Conservation (phyloP, 75 land plant species). For the Larix kaempferi region DNA sequence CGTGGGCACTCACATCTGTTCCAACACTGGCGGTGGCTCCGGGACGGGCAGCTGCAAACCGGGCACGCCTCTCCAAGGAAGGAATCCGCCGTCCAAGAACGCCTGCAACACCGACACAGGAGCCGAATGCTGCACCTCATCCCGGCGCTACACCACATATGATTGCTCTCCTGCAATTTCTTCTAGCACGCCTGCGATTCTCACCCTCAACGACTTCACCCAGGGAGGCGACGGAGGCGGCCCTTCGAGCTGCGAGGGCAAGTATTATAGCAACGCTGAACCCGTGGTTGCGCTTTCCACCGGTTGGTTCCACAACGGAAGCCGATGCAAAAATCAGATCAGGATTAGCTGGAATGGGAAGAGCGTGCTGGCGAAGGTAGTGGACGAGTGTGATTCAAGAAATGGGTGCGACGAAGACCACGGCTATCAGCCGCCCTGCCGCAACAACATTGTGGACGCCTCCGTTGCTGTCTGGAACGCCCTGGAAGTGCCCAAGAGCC, state of each 20-base stretch:
- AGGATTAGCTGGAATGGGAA: conserved; percentile 36
- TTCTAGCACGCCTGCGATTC: conserved; percentile 15
- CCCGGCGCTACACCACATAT: conserved; percentile 5
- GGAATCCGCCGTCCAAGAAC: not conserved
- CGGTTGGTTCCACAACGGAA: conserved; percentile 43
- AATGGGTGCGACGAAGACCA: conserved; percentile 54
- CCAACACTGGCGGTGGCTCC: conserved; percentile 6
- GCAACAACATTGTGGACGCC: conserved; percentile 52
- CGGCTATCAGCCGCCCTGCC: conserved; percentile 53
- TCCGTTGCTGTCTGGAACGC: conserved; percentile 37
- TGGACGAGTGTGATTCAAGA: conserved; percentile 63
- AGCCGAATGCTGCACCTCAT: not conserved
- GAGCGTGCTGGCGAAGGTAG: conserved; percentile 38
- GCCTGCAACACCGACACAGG: conserved; percentile 2
- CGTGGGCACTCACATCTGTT: conserved; percentile 29
- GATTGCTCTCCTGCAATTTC: conserved; percentile 29
- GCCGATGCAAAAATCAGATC: conserved; percentile 33
- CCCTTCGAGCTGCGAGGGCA: conserved; percentile 29
- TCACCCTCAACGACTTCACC: conserved; percentile 35
- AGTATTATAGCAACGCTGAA: conserved; percentile 37
- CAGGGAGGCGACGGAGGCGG: conserved; percentile 35
- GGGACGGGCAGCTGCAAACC: not conserved
- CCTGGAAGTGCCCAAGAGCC: conserved; percentile 13
- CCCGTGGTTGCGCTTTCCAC: conserved; percentile 60
- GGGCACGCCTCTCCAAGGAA: not conserved